phyloP scores from a whole-genome alignment of 2,329 filamentous ascomycete genomes.

The Chaetomiaceae sp. region DNA sequence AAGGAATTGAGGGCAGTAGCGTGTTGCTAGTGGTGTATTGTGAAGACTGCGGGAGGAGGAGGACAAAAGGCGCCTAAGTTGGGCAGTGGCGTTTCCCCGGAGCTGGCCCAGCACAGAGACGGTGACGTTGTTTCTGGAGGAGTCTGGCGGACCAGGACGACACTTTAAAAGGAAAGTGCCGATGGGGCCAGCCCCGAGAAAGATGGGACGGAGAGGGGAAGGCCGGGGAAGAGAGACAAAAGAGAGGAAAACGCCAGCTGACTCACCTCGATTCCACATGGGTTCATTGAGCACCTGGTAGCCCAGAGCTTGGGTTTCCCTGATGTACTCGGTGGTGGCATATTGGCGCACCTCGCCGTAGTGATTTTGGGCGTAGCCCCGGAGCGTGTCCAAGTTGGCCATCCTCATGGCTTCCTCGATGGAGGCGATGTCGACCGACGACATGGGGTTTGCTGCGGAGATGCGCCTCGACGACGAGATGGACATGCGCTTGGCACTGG shows the following conservation, averaged over 20 bases:
- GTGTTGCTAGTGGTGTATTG: too few species aligned
- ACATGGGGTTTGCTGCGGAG: conserved; percentile 50
- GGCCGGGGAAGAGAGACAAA: background rate
- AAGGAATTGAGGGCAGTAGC: background rate
- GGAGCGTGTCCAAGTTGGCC: conserved; percentile 53
- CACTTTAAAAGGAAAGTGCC: background rate
- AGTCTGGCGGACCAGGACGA: background rate
- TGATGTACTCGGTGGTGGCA: conserved; percentile 47
- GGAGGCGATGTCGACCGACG: conserved; percentile 48
- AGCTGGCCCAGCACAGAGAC: background rate
- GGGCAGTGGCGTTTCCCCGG: too few species aligned
- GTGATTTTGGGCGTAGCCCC: conserved; percentile 53
- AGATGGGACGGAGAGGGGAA: conserved; percentile 3
- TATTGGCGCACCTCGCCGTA: conserved; percentile 52
- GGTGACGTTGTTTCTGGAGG: background rate
- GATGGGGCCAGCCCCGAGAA: background rate
- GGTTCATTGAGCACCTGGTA: conserved; percentile 58
- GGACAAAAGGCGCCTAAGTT: background rate
- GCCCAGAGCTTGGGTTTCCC: conserved; percentile 46
- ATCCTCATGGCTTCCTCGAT: conserved; percentile 57
- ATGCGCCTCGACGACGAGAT: conserved; percentile 44
- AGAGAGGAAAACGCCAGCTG: conserved; percentile 1
- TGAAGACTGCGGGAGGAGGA: too few species aligned
- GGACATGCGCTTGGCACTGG: conserved; percentile 44
- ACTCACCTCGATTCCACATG: conserved; percentile 59